phyloP scores from a whole-genome alignment of 768 basidiomycete genomes.

The Mycena haematopus region DNA sequence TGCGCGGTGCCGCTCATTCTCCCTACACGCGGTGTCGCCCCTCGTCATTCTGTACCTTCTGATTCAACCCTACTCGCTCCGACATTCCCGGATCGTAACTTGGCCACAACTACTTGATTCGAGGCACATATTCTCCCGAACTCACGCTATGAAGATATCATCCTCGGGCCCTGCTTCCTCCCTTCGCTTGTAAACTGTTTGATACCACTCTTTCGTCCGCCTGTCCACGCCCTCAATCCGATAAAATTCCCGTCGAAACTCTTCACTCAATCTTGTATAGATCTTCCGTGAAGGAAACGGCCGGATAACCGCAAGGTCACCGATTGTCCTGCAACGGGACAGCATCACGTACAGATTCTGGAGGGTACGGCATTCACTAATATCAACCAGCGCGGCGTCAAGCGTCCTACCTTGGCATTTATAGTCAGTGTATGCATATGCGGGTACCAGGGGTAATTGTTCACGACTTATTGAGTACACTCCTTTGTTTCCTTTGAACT shows the following conservation, averaged over 20 bases:
- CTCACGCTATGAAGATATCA: neutral
- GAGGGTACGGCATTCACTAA: neutral
- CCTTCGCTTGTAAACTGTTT: neutral
- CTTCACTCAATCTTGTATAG: neutral
- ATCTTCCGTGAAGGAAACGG: neutral
- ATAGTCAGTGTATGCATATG: slow-evolving; percentile 7
- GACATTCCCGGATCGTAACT: too few relatives aligned
- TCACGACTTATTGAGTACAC: neutral
- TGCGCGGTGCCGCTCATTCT: too few relatives aligned
- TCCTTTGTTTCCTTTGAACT: neutral
- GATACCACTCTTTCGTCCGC: neutral
- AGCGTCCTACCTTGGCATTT: slow-evolving; percentile 7
- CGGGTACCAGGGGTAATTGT: slow-evolving; percentile 4
- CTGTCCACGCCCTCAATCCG: neutral
- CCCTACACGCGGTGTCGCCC: too few relatives aligned
- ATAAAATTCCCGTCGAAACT: slow-evolving; percentile 6
- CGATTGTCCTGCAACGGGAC: slow-evolving; percentile 2
- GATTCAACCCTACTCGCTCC: too few relatives aligned
- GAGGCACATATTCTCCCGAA: too few relatives aligned
- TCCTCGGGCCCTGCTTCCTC: too few relatives aligned
- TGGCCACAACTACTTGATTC: too few relatives aligned
- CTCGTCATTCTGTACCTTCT: too few relatives aligned
- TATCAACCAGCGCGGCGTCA: neutral
- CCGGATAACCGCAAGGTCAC: neutral
- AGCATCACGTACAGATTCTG: slow-evolving; percentile 13